Evolutionary conservation across 495 filamentous ascomycete species (phyloP).

Genomic region (Xylaria intraflava): DNA sequence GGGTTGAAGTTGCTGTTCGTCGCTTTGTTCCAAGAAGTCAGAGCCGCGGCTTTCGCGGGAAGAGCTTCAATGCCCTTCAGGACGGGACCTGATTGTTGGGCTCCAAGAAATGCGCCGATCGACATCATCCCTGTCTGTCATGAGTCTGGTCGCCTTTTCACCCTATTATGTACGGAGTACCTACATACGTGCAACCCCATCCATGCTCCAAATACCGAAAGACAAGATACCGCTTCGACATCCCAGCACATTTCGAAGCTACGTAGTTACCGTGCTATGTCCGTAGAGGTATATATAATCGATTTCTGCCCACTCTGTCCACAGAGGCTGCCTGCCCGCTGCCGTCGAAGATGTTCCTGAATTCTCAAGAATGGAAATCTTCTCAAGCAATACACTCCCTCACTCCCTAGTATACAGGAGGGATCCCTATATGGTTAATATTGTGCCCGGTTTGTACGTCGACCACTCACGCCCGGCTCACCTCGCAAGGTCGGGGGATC

Average conservation of each 20-base stretch:
- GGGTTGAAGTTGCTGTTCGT: neutral
- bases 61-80: neutral
- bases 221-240: slow-evolving; percentile 5
- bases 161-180: neutral
- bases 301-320: too few species aligned
- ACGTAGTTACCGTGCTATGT: neutral
- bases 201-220: slow-evolving; percentile 15
- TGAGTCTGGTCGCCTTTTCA: neutral
- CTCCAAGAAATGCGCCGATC: slow-evolving; percentile 31
- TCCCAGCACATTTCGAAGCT: neutral
- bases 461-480: too few species aligned
- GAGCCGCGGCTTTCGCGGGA: neutral
- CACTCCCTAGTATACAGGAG: too few species aligned
- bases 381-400: too few species aligned
- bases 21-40: neutral
- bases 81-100: slow-evolving; percentile 7
- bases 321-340: too few species aligned
- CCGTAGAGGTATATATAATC: neutral
- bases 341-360: too few species aligned
- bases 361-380: too few species aligned
- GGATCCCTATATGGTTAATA: too few species aligned
- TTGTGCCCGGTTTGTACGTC: too few species aligned
- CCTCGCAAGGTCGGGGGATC: too few species aligned
- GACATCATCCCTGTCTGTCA: slow-evolving; percentile 21
- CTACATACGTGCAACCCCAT: neutral